Percentiles rank a stretch among this genome's conserved stretches.
Evolutionary conservation across 192 early-diverging fungal genomes (phyloP).

Genomic region (Mortierella claussenii): DNA sequence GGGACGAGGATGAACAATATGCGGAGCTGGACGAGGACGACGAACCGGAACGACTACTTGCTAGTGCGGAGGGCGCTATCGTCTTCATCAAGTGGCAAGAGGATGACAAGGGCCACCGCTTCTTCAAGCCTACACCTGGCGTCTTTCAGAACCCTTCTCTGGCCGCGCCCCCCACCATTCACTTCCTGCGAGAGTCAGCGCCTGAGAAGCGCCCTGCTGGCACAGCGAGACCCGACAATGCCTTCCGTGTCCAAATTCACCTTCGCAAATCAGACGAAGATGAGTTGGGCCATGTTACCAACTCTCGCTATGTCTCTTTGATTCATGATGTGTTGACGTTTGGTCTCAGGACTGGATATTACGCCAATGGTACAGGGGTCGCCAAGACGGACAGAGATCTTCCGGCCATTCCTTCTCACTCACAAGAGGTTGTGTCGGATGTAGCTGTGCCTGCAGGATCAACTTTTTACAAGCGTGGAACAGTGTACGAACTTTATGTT

Average conservation of each 20-base stretch:
- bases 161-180: conserved; percentile 8
- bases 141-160: conserved; percentile 21
- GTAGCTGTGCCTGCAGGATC: conserved; percentile 35
- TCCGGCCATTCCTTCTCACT: conserved; percentile 16
- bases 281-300: conserved; percentile 51
- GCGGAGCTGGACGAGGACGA: conserved; percentile 16
- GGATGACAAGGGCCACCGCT: conserved; percentile 28
- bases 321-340: conserved; percentile 51
- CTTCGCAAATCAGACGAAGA: conserved; percentile 53
- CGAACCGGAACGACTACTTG: conserved; percentile 40
- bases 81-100: conserved; percentile 43
- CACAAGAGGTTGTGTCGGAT: not conserved
- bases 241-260: conserved; percentile 33
- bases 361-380: conserved; percentile 31
- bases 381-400: conserved; percentile 13
- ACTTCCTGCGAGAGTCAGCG: conserved; percentile 15
- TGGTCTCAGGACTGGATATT: conserved; percentile 44
- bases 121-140: conserved; percentile 28
- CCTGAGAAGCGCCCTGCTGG: conserved; percentile 6
- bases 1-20: conserved; percentile 27
- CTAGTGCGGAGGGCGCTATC: conserved; percentile 36
- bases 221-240: conserved; percentile 25
- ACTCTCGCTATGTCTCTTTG: conserved; percentile 40
- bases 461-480: conserved; percentile 21
- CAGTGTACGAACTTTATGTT: conserved; percentile 31